Evolutionary conservation across 1,139 yeast species (phyloP).

Genomic region (Blastobotrys ciferrii): DNA sequence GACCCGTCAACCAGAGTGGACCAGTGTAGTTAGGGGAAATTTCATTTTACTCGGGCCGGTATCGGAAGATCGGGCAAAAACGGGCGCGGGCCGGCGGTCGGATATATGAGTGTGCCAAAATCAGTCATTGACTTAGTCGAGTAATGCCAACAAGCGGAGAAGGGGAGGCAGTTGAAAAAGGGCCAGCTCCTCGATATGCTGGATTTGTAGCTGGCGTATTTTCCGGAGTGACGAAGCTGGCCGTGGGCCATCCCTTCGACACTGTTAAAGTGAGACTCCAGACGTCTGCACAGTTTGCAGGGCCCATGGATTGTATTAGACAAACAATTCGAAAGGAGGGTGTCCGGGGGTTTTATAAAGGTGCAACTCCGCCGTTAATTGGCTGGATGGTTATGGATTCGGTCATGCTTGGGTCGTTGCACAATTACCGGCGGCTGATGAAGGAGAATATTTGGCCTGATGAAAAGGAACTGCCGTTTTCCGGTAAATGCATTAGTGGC

Average conservation of each 20-base stretch:
- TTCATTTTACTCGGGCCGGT: not conserved
- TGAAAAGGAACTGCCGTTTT: slow-evolving; percentile 57
- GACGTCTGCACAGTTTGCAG: slow-evolving; percentile 70
- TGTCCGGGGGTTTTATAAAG: slow-evolving; percentile 72
- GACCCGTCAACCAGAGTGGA: no score
- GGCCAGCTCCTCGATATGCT: slow-evolving; percentile 25
- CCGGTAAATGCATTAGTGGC: slow-evolving; percentile 81
- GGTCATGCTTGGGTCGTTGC: slow-evolving; percentile 79
- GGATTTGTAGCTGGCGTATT: slow-evolving; percentile 89
- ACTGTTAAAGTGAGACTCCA: slow-evolving; percentile 86
- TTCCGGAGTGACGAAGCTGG: slow-evolving; percentile 81
- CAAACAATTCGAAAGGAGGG: slow-evolving; percentile 78
- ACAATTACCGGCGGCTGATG: slow-evolving; percentile 66
- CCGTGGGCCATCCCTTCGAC: slow-evolving; percentile 93
- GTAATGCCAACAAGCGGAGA: not conserved
- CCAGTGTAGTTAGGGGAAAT: not conserved
- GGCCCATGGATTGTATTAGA: slow-evolving; percentile 76
- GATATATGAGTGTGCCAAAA: not conserved
- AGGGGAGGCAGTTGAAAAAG: not conserved
- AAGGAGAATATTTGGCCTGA: slow-evolving; percentile 63
- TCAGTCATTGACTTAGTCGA: not conserved
- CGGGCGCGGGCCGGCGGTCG: no score
- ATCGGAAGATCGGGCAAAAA: not conserved
- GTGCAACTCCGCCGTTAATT: slow-evolving; percentile 86
- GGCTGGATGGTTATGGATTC: slow-evolving; percentile 95